These are phyloP conservation scores for Ophiocordyceps camponoti-leonardi DNA, from an alignment of 2,329 filamentous ascomycete genomes.

Conservation along the genomic window DNA sequence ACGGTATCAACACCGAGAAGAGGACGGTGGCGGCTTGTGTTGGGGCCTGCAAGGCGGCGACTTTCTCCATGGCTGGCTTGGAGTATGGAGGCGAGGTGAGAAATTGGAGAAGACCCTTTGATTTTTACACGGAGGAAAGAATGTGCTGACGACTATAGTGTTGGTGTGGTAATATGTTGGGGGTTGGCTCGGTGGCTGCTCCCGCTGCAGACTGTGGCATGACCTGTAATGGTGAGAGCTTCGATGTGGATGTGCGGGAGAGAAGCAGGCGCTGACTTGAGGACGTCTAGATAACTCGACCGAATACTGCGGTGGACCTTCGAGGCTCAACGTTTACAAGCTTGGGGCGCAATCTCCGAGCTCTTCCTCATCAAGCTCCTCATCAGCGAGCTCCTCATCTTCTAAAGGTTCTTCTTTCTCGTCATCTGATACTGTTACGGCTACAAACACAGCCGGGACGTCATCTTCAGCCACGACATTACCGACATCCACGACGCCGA, in stretches of 20 bases:
- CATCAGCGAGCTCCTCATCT: neutral
- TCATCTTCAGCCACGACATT: neutral
- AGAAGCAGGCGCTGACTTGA: slow-evolving; percentile 1
- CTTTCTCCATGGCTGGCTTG: slow-evolving; percentile 15
- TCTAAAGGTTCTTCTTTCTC: neutral
- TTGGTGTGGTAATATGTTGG: slow-evolving; percentile 17
- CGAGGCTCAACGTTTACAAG: slow-evolving; percentile 18
- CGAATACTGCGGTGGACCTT: slow-evolving; percentile 18
- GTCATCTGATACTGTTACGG: neutral
- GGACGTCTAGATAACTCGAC: slow-evolving; percentile 12
- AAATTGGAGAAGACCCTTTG: too few species aligned
- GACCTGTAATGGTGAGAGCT: slow-evolving; percentile 12
- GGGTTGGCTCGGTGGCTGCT: slow-evolving; percentile 11
- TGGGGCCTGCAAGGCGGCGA: slow-evolving; percentile 11
- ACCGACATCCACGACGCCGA: slow-evolving; percentile 7
- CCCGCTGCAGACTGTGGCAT: slow-evolving; percentile 15
- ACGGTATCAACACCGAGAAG: slow-evolving; percentile 7
- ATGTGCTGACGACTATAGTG: slow-evolving; percentile 9
- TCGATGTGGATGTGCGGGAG: neutral
- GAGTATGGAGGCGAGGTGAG: slow-evolving; percentile 20
- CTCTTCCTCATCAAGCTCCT: neutral
- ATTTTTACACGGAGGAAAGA: neutral
- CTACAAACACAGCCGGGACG: neutral
- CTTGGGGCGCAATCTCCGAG: slow-evolving; percentile 2
- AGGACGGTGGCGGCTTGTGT: slow-evolving; percentile 17